Evolutionary conservation across 2,329 filamentous ascomycete genomes (phyloP).

Genomic region (Uncinocarpus reesii): DNA sequence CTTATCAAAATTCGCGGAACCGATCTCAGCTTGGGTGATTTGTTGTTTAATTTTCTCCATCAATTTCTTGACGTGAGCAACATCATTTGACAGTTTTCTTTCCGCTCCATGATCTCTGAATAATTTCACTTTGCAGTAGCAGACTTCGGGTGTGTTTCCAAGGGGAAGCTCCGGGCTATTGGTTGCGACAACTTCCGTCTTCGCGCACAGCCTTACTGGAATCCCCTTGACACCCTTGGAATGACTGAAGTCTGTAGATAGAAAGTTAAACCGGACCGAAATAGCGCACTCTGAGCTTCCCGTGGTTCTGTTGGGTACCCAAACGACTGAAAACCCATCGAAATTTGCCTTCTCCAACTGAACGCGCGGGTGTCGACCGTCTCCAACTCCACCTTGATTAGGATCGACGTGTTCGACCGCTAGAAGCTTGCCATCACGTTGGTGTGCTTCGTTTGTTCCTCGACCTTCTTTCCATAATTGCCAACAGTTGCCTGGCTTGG

Average conservation of each 20-base stretch:
- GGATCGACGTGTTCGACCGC: conserved; percentile 83
- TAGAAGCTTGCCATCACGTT: conserved; percentile 76
- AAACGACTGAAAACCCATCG: conserved; percentile 84
- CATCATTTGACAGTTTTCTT: conserved; percentile 85
- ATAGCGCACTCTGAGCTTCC: conserved; percentile 67
- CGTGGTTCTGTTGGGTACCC: conserved; percentile 60
- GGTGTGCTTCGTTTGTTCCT: conserved; percentile 90
- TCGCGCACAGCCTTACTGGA: conserved; percentile 82
- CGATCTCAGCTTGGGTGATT: conserved; percentile 62
- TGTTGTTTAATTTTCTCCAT: conserved; percentile 96
- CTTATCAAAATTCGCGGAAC: conserved; percentile 48
- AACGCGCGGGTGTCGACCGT: conserved; percentile 55
- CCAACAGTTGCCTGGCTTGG: conserved; percentile 74
- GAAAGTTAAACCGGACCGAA: conserved; percentile 91
- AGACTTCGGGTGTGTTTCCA: conserved; percentile 41
- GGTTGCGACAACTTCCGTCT: conserved; percentile 53
- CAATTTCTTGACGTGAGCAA: conserved; percentile 88
- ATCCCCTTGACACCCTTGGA: conserved; percentile 98
- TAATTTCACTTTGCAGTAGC: conserved; percentile 92
- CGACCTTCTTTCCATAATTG: conserved; percentile 92
- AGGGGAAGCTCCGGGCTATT: conserved; percentile 14
- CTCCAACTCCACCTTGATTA: conserved; percentile 45
- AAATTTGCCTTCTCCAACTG: conserved; percentile 72
- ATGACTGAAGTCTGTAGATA: conserved; percentile 97
- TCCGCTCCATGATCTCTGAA: conserved; percentile 95